These are phyloP conservation scores for Vanrija sp. DNA, from an alignment of 1,284 basidiomycete species.

Conservation along the genomic window DNA sequence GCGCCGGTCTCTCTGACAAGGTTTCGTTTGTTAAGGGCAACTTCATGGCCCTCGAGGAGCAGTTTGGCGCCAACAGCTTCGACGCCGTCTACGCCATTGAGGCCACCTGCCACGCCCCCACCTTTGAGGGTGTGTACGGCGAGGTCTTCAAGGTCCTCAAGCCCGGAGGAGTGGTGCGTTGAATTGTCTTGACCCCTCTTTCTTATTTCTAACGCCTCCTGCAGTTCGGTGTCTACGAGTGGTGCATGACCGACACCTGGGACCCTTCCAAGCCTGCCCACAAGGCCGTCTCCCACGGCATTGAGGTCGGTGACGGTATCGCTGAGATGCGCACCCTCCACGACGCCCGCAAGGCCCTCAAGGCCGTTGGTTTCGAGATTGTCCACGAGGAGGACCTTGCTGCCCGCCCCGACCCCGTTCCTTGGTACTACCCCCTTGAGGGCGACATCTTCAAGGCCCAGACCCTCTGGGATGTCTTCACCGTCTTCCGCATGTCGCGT, in stretches of 20 bases:
- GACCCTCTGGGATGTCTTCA: slow-evolving; percentile 84
- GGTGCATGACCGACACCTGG: slow-evolving; percentile 97
- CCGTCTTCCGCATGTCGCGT: slow-evolving; percentile 84
- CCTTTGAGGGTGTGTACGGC: slow-evolving; percentile 91
- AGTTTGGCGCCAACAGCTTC: slow-evolving; percentile 90
- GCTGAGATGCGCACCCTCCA: slow-evolving; percentile 88
- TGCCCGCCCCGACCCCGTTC: slow-evolving; percentile 66
- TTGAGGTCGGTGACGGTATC: slow-evolving; percentile 92
- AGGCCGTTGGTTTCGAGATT: slow-evolving; percentile 82
- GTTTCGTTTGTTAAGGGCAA: slow-evolving; percentile 84
- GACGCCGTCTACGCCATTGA: slow-evolving; percentile 99
- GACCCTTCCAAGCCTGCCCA: slow-evolving; percentile 81
- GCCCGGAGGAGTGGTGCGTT: slow-evolving; percentile 85
- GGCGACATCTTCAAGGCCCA: slow-evolving; percentile 89
- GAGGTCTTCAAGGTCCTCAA: slow-evolving; percentile 94
- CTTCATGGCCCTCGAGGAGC: slow-evolving; percentile 90
- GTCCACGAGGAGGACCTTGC: slow-evolving; percentile 93
- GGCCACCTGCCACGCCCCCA: slow-evolving; percentile 93
- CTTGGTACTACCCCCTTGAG: slow-evolving; percentile 97
- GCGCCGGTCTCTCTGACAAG: slow-evolving; percentile 71
- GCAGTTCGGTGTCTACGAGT: slow-evolving; percentile 96
- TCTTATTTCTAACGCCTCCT: not conserved
- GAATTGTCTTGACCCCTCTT: not conserved
- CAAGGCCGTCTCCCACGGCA: slow-evolving; percentile 84
- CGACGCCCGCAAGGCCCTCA: slow-evolving; percentile 71